Percentiles rank a stretch among this genome's conserved stretches.
These are phyloP conservation scores for Dictyostelium purpureum DNA, from an alignment of 78 protist genomes.

Conservation along the genomic window DNA sequence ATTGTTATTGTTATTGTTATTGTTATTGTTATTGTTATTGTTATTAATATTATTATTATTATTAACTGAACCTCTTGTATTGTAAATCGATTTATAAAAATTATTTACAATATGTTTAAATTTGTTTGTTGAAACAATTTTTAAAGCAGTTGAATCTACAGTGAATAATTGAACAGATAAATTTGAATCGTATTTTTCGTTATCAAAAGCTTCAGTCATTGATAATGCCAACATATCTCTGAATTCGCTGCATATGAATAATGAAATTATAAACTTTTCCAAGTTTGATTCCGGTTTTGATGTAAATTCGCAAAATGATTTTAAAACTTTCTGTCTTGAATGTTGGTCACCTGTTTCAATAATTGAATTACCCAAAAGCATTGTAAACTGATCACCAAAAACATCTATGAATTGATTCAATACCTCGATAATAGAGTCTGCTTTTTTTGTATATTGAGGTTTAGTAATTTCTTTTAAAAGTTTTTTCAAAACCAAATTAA, in stretches of 20 bases:
- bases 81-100: not conserved
- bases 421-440: not conserved
- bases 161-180: slow-evolving; percentile 27
- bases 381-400: slow-evolving; percentile 18
- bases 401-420: not conserved
- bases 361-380: not conserved
- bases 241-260: slow-evolving; percentile 2
- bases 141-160: not conserved
- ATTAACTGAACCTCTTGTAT: not conserved
- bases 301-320: too few relatives aligned
- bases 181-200: not conserved
- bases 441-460: not conserved
- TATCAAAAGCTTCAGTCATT: not conserved
- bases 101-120: slow-evolving; percentile 5
- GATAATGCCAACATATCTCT: slow-evolving; percentile 20
- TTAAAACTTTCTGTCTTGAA: not conserved
- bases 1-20: not conserved
- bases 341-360: not conserved
- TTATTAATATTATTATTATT: not conserved
- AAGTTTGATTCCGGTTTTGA: not conserved
- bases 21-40: not conserved
- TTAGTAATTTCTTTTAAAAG: not conserved
- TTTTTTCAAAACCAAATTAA: not conserved
- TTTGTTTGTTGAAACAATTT: slow-evolving; percentile 21
- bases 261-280: slow-evolving; percentile 9